These are phyloP conservation scores for Saprolegnia diclina DNA, from an alignment of 352 stramenopile genomes.

Conservation along the genomic window DNA sequence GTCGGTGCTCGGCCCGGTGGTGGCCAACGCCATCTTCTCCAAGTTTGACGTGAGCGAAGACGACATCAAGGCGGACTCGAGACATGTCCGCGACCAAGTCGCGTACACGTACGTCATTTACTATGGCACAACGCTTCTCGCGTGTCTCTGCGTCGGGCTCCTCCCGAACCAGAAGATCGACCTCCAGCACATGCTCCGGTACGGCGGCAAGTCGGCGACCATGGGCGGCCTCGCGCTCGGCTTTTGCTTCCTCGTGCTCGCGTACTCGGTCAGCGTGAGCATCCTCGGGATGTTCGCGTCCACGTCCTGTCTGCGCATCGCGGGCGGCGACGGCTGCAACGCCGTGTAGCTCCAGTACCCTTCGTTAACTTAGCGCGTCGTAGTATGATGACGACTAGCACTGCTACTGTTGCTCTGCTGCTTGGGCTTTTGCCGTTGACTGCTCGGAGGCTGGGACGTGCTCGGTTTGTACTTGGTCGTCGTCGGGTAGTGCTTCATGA, in stretches of 20 bases:
- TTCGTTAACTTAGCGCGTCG: not conserved
- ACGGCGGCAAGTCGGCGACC: slow-evolving; percentile 19
- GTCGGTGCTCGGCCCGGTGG: slow-evolving; percentile 32
- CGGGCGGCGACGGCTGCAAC: slow-evolving; percentile 45
- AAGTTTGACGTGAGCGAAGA: slow-evolving; percentile 36
- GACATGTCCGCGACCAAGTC: slow-evolving; percentile 30
- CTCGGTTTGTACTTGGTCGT: not conserved
- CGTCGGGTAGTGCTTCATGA: not conserved
- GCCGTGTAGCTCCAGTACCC: not conserved
- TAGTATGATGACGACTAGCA: too few species aligned
- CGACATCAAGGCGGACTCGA: slow-evolving; percentile 30
- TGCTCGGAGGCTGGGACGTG: not conserved
- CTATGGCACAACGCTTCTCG: slow-evolving; percentile 41
- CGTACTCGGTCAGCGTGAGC: slow-evolving; percentile 53
- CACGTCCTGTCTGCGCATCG: slow-evolving; percentile 52
- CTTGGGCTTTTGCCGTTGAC: too few species aligned
- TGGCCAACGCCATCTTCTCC: slow-evolving; percentile 41
- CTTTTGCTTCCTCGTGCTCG: slow-evolving; percentile 31
- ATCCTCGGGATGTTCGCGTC: slow-evolving; percentile 48
- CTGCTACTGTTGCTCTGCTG: too few species aligned
- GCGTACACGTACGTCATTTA: slow-evolving; percentile 35
- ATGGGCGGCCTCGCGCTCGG: slow-evolving; percentile 23
- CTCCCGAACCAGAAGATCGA: slow-evolving; percentile 36
- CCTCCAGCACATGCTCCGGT: slow-evolving; percentile 28
- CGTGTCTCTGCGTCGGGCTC: slow-evolving; percentile 38